phyloP scores from a whole-genome alignment of 1,139 yeast species.

The Blastobotrys petasosporus region DNA sequence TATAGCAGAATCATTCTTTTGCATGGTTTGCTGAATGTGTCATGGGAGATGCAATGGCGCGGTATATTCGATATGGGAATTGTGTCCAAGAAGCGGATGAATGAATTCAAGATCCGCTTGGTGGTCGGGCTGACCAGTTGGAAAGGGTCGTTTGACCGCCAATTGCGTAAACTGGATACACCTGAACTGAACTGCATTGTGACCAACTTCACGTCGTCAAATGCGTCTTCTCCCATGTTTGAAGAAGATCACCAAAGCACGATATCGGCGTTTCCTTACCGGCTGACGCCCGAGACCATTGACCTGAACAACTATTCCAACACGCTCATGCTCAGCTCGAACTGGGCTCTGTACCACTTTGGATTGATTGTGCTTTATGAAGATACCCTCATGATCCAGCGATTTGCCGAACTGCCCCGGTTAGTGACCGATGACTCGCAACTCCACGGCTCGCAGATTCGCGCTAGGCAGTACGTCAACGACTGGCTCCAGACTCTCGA shows the following conservation, averaged over 20 bases:
- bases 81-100: slow-evolving; percentile 30
- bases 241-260: slow-evolving; percentile 7
- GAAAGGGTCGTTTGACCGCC: slow-evolving; percentile 39
- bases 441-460: neutral
- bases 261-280: slow-evolving; percentile 5
- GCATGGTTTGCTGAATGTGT: slow-evolving; percentile 38
- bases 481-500: slow-evolving; percentile 27
- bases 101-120: slow-evolving; percentile 31
- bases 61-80: slow-evolving; percentile 35
- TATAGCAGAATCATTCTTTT: slow-evolving; percentile 38
- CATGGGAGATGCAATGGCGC: slow-evolving; percentile 37
- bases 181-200: slow-evolving; percentile 15
- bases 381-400: slow-evolving; percentile 23
- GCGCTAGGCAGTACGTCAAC: slow-evolving; percentile 16
- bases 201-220: slow-evolving; percentile 9
- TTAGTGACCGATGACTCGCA: slow-evolving; percentile 7
- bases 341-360: slow-evolving; percentile 27
- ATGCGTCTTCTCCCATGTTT: slow-evolving; percentile 9
- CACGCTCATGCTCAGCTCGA: slow-evolving; percentile 25
- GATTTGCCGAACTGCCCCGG: slow-evolving; percentile 14
- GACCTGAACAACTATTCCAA: slow-evolving; percentile 21
- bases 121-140: slow-evolving; percentile 37
- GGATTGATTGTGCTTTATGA: slow-evolving; percentile 25
- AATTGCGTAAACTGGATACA: slow-evolving; percentile 17
- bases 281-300: slow-evolving; percentile 9